Evolutionary conservation across 2,329 filamentous ascomycete genomes (phyloP).

Genomic region (Metarhizium brunneum): DNA sequence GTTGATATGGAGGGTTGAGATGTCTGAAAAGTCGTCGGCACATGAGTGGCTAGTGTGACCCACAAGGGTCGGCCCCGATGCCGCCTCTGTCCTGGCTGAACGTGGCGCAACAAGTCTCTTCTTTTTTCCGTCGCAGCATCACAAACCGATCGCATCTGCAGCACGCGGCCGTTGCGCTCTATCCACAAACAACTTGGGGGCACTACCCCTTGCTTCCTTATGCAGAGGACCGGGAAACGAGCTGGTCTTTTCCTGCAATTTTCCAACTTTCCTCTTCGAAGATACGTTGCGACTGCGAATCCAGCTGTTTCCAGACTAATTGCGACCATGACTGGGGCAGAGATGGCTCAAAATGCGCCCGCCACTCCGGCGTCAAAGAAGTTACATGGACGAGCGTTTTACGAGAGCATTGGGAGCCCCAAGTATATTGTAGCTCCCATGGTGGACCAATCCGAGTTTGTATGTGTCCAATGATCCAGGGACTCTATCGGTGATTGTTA

Average conservation of each 20-base stretch:
- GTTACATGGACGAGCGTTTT: constrained; percentile 79
- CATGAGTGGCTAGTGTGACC: too few species aligned
- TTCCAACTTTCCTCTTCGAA: background rate
- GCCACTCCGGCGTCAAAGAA: constrained; percentile 41
- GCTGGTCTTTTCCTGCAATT: background rate
- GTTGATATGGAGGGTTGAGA: too few species aligned
- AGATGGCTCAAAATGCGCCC: constrained; percentile 6
- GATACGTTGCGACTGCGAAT: background rate
- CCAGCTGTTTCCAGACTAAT: constrained; percentile 10
- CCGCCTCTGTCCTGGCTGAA: background rate
- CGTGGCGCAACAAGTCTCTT: background rate
- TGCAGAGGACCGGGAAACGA: constrained; percentile 2
- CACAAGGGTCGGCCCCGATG: too few species aligned
- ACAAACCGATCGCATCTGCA: background rate
- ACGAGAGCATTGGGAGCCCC: constrained; percentile 87
- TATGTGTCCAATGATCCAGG: constrained; percentile 35
- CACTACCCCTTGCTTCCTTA: background rate
- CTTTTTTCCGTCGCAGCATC: background rate
- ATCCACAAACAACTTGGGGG: background rate
- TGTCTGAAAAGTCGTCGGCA: too few species aligned
- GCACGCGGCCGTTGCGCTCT: background rate
- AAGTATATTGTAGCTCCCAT: constrained; percentile 90
- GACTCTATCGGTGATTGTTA: background rate
- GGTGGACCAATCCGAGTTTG: constrained; percentile 98
- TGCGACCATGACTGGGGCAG: constrained; percentile 22